These are phyloP conservation scores for Aspergillus funiculosus DNA, from an alignment of 495 filamentous ascomycete species.

Conservation along the genomic window DNA sequence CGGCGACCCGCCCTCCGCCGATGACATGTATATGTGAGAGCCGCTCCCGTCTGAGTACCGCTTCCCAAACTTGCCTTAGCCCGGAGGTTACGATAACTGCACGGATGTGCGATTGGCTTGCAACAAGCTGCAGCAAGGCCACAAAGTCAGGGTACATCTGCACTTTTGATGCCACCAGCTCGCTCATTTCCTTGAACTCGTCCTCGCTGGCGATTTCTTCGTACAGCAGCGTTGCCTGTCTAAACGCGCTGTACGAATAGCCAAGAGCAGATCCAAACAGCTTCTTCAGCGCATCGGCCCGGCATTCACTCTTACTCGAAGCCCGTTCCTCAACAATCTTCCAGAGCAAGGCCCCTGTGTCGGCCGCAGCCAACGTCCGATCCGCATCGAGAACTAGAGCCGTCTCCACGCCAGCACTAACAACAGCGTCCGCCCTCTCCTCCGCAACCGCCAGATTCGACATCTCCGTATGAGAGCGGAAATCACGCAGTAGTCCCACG, in stretches of 20 bases:
- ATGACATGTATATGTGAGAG: slow-evolving; percentile 43
- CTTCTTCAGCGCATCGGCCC: slow-evolving; percentile 32
- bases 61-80: slow-evolving; percentile 51
- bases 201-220: slow-evolving; percentile 41
- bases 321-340: slow-evolving; percentile 12
- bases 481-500: slow-evolving; percentile 31
- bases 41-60: slow-evolving; percentile 44
- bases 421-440: slow-evolving; percentile 33
- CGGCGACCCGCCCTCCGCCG: slow-evolving; percentile 47
- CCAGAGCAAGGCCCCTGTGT: slow-evolving; percentile 55
- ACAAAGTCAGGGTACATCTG: slow-evolving; percentile 47
- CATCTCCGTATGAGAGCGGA: slow-evolving; percentile 33
- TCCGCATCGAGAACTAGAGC: slow-evolving; percentile 56
- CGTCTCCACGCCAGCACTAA: slow-evolving; percentile 29
- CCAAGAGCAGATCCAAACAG: slow-evolving; percentile 47
- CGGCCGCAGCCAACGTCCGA: slow-evolving; percentile 48
- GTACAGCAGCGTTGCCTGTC: slow-evolving; percentile 52
- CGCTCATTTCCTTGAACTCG: slow-evolving; percentile 45
- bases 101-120: slow-evolving; percentile 36
- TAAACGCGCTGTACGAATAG: slow-evolving; percentile 54
- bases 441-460: slow-evolving; percentile 38
- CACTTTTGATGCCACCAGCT: slow-evolving; percentile 39
- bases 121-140: slow-evolving; percentile 35
- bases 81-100: slow-evolving; percentile 56
- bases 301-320: slow-evolving; percentile 4